Percentiles rank a stretch among this genome's conserved stretches.
Conservation (phyloP, 2,329 filamentous ascomycete species). For the Phialocephala sp. region DNA sequence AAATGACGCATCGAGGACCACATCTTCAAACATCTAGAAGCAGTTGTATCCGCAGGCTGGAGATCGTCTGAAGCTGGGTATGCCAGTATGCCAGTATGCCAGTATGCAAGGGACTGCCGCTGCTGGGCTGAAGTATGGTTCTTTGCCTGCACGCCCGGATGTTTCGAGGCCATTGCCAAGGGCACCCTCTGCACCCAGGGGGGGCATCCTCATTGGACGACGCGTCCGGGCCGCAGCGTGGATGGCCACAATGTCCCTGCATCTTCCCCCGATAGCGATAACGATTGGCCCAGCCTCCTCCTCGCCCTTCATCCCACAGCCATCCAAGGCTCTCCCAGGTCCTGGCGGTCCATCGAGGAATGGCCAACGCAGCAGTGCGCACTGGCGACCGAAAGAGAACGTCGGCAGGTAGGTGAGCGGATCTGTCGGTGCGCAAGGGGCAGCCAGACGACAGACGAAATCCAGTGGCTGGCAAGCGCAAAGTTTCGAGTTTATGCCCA, state of each 20-base stretch:
- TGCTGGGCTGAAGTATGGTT: constrained; percentile 18
- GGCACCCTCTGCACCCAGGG: too few relatives aligned
- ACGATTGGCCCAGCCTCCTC: constrained; percentile 30
- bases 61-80: constrained; percentile 10
- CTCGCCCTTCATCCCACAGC: constrained; percentile 8
- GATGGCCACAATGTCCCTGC: constrained; percentile 12
- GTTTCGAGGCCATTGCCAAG: constrained; percentile 16
- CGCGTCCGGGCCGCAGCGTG: constrained; percentile 16
- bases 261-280: constrained; percentile 11
- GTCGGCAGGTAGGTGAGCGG: constrained; percentile 3
- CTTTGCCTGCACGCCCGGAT: constrained; percentile 11
- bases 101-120: constrained; percentile 19
- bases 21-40: neutral
- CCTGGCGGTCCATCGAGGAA: constrained; percentile 19
- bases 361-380: constrained; percentile 24
- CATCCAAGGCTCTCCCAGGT: constrained; percentile 3
- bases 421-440: neutral
- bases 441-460: constrained; percentile 8
- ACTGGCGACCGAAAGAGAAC: neutral
- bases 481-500: constrained; percentile 4
- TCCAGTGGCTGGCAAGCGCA: constrained; percentile 25
- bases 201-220: constrained; percentile 15
- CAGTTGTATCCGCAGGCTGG: constrained; percentile 10
- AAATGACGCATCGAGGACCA: neutral
- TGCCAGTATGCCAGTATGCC: too few relatives aligned